Conservation (phyloP, 2,329 filamentous ascomycete species). For the Pezicula neosporulosa region DNA sequence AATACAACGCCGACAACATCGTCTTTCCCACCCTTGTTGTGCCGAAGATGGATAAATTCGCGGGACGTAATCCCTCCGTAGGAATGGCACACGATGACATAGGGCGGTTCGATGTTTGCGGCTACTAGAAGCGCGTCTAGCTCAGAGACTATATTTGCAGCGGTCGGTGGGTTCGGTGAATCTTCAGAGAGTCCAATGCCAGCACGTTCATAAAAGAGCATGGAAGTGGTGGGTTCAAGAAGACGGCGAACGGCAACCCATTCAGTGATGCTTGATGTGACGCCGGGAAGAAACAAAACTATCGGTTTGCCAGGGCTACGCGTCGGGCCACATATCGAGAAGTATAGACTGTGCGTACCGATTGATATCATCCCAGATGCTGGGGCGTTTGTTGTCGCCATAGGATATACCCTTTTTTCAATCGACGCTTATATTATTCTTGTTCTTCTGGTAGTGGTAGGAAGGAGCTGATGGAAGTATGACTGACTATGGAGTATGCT, state of each 20-base stretch:
- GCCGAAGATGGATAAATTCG: slow-evolving; percentile 11
- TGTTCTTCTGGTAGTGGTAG: too few species aligned
- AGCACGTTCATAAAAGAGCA: slow-evolving; percentile 21
- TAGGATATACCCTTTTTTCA: too few species aligned
- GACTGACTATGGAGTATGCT: too few species aligned
- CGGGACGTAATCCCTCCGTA: slow-evolving; percentile 10
- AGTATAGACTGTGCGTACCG: slow-evolving; percentile 14
- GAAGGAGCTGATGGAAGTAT: too few species aligned
- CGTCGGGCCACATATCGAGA: slow-evolving; percentile 17
- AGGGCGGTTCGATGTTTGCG: slow-evolving; percentile 6
- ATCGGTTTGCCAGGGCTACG: slow-evolving; percentile 18
- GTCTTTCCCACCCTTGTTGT: neutral
- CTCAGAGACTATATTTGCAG: slow-evolving; percentile 6
- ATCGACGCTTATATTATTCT: too few species aligned
- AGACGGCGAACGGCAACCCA: slow-evolving; percentile 20
- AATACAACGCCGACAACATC: slow-evolving; percentile 14
- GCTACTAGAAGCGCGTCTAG: slow-evolving; percentile 10
- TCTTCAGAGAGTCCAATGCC: slow-evolving; percentile 19
- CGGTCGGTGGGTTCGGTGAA: slow-evolving; percentile 5
- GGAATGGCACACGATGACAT: slow-evolving; percentile 13
- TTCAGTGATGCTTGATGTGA: slow-evolving; percentile 16
- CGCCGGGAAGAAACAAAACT: slow-evolving; percentile 20
- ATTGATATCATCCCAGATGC: slow-evolving; percentile 4
- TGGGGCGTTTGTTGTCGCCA: too few species aligned
- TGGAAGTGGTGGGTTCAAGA: slow-evolving; percentile 15